Evolutionary conservation across 345 rosid genomes (phyloP).

Genomic region (Sisymbrium altissimum): DNA sequence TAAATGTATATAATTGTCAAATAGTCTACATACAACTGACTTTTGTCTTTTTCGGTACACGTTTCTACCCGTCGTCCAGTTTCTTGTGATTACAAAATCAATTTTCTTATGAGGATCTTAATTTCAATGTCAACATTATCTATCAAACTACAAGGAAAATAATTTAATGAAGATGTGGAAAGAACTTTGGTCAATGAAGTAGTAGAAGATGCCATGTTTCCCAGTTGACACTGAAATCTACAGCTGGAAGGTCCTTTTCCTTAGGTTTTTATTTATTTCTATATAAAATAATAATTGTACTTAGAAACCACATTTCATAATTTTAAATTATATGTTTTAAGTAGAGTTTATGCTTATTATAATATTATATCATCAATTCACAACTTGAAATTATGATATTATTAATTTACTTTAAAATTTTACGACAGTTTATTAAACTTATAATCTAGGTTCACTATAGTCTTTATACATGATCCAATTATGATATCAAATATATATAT

Average conservation of each 20-base stretch:
- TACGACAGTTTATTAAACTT: neutral
- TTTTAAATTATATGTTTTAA: neutral
- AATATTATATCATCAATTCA: neutral
- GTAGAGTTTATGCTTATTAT: neutral
- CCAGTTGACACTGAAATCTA: constrained; percentile 31
- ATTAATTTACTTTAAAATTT: neutral
- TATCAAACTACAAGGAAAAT: neutral
- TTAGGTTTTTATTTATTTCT: constrained; percentile 13
- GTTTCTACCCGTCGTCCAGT: constrained; percentile 24
- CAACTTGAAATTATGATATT: neutral
- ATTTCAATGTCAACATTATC: constrained; percentile 21
- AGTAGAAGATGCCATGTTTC: constrained; percentile 38
- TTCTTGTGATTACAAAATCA: constrained; percentile 3
- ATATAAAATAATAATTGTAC: neutral
- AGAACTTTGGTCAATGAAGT: constrained; percentile 38
- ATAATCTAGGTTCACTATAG: neutral
- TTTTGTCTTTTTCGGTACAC: constrained; percentile 19
- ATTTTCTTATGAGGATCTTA: neutral
- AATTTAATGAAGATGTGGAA: constrained; percentile 29
- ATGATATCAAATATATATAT: neutral
- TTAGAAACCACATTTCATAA: constrained; percentile 1
- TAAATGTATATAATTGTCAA: no score
- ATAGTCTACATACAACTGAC: neutral
- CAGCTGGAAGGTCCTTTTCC: constrained; percentile 37
- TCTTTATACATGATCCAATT: neutral